Percentiles rank a stretch among this genome's conserved stretches.
Evolutionary conservation across 1,284 basidiomycete species (phyloP).

Genomic region (Cryptococcus wingfieldii): DNA sequence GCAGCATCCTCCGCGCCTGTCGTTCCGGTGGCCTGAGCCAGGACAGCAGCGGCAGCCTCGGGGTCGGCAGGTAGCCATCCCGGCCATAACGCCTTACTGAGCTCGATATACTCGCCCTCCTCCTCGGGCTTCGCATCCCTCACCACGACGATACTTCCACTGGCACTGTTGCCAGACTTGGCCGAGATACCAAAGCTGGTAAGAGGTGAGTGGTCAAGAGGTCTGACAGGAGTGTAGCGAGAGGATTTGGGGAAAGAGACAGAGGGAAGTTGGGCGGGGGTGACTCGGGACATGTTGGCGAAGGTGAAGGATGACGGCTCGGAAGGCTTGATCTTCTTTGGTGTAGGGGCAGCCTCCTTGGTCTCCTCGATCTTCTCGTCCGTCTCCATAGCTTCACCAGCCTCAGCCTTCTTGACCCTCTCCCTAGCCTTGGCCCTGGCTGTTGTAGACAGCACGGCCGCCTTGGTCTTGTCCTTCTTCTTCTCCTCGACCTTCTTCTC

Average conservation of each 20-base stretch:
- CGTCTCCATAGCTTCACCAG: constrained; percentile 70
- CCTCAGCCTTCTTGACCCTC: constrained; percentile 67
- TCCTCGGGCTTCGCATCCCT: constrained; percentile 64
- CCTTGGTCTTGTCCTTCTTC: constrained; percentile 78
- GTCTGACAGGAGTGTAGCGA: constrained; percentile 85
- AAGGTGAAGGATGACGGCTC: constrained; percentile 75
- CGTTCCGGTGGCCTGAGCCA: constrained; percentile 31
- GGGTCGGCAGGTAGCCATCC: constrained; percentile 38
- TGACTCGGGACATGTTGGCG: constrained; percentile 88
- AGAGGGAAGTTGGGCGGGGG: constrained; percentile 79
- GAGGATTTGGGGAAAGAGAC: constrained; percentile 71
- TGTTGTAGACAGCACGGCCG: constrained; percentile 90
- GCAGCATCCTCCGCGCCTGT: constrained; percentile 9
- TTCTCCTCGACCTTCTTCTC: constrained; percentile 87
- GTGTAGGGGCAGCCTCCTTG: constrained; percentile 54
- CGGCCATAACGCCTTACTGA: constrained; percentile 52
- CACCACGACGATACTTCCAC: constrained; percentile 78
- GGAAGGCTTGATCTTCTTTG: constrained; percentile 53
- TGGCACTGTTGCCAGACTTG: constrained; percentile 59
- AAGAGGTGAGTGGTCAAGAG: constrained; percentile 53
- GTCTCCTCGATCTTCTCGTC: constrained; percentile 51
- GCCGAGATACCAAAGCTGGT: constrained; percentile 4
- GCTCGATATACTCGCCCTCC: constrained; percentile 63
- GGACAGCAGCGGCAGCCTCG: constrained; percentile 21
- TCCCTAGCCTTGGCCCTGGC: constrained; percentile 89